Evolutionary conservation across 176 grass and related monocot genomes (phyloP), one percentile per base, ranked within the genome.

Genomic region (Carex pumila): DNA sequence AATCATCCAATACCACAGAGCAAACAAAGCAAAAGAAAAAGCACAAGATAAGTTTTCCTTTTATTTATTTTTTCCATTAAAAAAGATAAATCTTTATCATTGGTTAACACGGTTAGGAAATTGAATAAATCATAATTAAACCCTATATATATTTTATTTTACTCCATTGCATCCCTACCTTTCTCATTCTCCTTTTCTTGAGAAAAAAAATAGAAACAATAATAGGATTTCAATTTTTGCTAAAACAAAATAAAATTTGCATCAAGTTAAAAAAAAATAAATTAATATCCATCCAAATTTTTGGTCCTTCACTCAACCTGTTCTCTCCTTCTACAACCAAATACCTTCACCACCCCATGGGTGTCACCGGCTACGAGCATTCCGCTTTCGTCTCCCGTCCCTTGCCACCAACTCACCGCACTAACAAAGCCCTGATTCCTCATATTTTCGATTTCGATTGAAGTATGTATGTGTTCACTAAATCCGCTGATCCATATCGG

Each of bases 401-500:
- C 71, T 82, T 97, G 91, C 12, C 86, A 54, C 94, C 94, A 97
- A 0, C 87, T 84, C 9, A 97, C 94, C 7, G 91, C 94, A 85
- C 87, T 97, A 17, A 90, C 91, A 41, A 93, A 96, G 0, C 62
- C 73, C 5, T 25, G 56, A 14, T 29, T 85, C 29, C 83, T 85
- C 37, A 18, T 21, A 61, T 71, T 52, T 18, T 32, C n/a, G 0
- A 84, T 75, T 31, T 78, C 81, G 6, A 8, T 15, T 6, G 11
- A 21, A 64, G 10, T 30, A n/a, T 21, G 7, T 30, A 39, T 43
- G 29, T 66, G 37, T 15, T 71, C 43, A 21, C 25, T 36, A 77
- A 94, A 98, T 0, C 85, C 82, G 7, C 85, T 80, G 2, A 95
- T 89, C 95, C 95, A 98, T 37, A 98, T 81, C 19, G 95, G 92